Evolutionary conservation across 1,139 yeast species (phyloP).

Genomic region (Lodderomyces theae): DNA sequence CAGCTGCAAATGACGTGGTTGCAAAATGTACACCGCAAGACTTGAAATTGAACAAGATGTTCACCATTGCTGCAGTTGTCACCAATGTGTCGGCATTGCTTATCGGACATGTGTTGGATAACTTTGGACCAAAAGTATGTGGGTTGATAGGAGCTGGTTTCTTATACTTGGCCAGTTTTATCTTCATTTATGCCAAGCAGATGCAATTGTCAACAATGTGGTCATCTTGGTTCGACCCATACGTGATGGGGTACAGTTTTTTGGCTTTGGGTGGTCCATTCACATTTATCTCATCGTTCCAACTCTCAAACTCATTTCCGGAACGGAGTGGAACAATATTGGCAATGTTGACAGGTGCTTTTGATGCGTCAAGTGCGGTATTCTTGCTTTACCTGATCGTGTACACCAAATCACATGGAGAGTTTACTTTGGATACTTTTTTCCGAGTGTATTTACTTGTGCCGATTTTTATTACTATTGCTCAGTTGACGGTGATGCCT

Average conservation of each 20-base stretch:
- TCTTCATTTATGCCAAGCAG: constrained; percentile 33
- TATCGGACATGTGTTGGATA: constrained; percentile 41
- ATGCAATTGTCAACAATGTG: constrained; percentile 12
- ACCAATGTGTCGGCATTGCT: constrained; percentile 44
- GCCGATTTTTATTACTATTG: constrained; percentile 38
- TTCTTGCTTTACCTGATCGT: constrained; percentile 37
- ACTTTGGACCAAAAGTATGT: constrained; percentile 43
- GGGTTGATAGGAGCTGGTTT: constrained; percentile 42
- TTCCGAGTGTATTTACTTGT: constrained; percentile 38
- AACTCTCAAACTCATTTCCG: constrained; percentile 46
- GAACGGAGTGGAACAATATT: constrained; percentile 38
- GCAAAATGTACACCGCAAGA: constrained; percentile 43
- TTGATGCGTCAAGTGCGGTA: constrained; percentile 47
- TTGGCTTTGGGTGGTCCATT: constrained; percentile 50
- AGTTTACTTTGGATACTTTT: constrained; percentile 31
- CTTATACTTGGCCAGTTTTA: constrained; percentile 35
- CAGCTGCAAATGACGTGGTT: constrained; percentile 12
- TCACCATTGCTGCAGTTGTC: constrained; percentile 44
- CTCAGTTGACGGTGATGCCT: constrained; percentile 44
- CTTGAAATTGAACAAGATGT: constrained; percentile 44
- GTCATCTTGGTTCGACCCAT: constrained; percentile 31
- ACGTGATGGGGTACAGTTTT: constrained; percentile 38
- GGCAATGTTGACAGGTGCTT: constrained; percentile 47
- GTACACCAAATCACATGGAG: constrained; percentile 26
- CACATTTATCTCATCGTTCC: constrained; percentile 44